Evolutionary conservation across 495 filamentous ascomycete genomes (phyloP), one percentile per base, ranked within the genome.

Genomic region (Penicillium daleae): DNA sequence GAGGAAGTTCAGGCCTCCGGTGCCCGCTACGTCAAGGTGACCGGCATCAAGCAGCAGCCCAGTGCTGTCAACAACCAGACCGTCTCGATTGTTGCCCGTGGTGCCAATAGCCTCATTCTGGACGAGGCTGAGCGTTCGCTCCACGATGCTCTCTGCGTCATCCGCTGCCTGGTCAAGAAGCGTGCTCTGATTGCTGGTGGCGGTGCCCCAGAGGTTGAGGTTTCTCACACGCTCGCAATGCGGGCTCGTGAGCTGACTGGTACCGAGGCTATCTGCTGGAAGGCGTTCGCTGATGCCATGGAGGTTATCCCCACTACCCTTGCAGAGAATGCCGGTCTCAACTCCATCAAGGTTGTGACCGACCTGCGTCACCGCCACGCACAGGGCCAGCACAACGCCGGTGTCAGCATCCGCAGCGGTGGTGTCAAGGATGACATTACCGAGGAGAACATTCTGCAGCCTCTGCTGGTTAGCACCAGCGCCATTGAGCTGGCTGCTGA

Each of bases 291-390:
- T 9, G 96, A 98, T 65, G 95, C 95, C 29, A 90, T 99, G 83
- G 95, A 99, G 80, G 92, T 99, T 8, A 92, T 98, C 60, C 95
- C 95, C 17, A 97, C 93, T 24, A 99, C 95, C 2, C 85, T 99
- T 48, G 95, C 95, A 3, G 95, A 99, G 81, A 99, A 99, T 67
- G 95, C 95, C 0, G 95, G 95, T 35, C 83, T 99, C 59, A 98
- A 97, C 82, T 91, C 89, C 70, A 98, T 99, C 83, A 96, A 93
- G 77, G 96, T 99, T 17, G 95, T 99, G n/a, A 99, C 95, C 37
- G 96, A 97, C 61, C 78, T 99, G 74, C 85, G 96, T 69, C 92
- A 97, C 78, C 85, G 92, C 66, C 95, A 99, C 74, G 95, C 92
- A 62, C 87, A 90, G 74, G 96, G 94, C 54, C 92, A 98, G 85